Evolutionary conservation across 768 basidiomycete species (phyloP).

Genomic region (Tubosaeta brunneosetosa): DNA sequence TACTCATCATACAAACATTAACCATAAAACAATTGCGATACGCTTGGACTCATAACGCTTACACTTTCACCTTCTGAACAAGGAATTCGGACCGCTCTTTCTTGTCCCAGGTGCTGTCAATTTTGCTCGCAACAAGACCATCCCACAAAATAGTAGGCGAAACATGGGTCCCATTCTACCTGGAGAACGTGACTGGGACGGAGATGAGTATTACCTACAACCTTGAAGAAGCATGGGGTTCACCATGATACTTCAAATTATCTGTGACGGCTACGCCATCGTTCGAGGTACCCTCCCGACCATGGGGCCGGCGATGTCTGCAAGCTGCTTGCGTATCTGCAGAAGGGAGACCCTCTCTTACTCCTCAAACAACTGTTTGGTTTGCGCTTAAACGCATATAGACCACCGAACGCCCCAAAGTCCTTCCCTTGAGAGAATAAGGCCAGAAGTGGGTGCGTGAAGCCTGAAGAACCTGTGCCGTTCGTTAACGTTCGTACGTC

Average conservation of each 20-base stretch:
- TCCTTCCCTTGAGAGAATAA: slow-evolving; percentile 60
- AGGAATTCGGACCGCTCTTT: slow-evolving; percentile 80
- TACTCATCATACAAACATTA: neutral
- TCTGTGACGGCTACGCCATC: slow-evolving; percentile 81
- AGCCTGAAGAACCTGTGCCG: slow-evolving; percentile 55
- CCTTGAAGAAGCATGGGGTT: slow-evolving; percentile 20
- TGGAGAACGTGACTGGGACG: slow-evolving; percentile 73
- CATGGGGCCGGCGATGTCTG: slow-evolving; percentile 7
- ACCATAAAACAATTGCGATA: neutral
- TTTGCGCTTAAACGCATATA: neutral
- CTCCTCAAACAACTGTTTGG: slow-evolving; percentile 62
- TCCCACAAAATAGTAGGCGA: slow-evolving; percentile 82
- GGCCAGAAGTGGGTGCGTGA: slow-evolving; percentile 79
- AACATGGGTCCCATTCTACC: slow-evolving; percentile 91
- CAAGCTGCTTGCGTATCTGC: slow-evolving; percentile 74
- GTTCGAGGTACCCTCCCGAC: slow-evolving; percentile 51
- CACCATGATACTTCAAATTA: slow-evolving; percentile 86
- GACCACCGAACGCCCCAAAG: neutral
- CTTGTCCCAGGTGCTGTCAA: slow-evolving; percentile 80
- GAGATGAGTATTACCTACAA: neutral
- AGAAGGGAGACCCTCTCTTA: slow-evolving; percentile 76
- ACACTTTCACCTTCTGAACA: slow-evolving; percentile 47
- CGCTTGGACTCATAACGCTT: neutral
- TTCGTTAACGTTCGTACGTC: neutral
- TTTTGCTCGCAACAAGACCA: slow-evolving; percentile 63